Evolutionary conservation across 2,329 filamentous ascomycete species (phyloP).

Genomic region (Fusarium piperis): DNA sequence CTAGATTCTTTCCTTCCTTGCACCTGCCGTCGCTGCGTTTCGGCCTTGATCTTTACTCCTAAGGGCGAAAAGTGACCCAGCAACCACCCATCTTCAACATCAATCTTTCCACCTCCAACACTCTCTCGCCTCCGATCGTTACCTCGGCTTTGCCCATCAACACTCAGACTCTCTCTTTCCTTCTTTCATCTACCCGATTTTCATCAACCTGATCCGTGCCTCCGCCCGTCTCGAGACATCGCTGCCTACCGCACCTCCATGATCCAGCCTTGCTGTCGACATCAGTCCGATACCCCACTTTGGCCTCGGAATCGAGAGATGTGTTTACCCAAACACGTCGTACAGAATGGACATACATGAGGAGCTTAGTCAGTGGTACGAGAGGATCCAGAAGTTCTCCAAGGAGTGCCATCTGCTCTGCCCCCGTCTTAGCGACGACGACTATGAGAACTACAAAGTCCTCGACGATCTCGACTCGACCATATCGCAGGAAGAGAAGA

Average conservation of each 20-base stretch:
- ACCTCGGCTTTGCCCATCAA: neutral
- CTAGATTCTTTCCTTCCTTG: neutral
- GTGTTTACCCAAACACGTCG: slow-evolving; percentile 16
- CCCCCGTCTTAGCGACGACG: slow-evolving; percentile 70
- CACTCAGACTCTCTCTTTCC: neutral
- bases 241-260: slow-evolving; percentile 3
- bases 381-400: slow-evolving; percentile 56
- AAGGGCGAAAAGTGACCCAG: slow-evolving; percentile 23
- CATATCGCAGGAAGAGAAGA: slow-evolving; percentile 62
- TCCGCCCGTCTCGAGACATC: neutral
- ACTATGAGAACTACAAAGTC: slow-evolving; percentile 67
- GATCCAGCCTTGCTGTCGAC: slow-evolving; percentile 4
- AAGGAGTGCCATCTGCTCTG: slow-evolving; percentile 73
- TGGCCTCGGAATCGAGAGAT: slow-evolving; percentile 30
- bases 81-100: slow-evolving; percentile 21
- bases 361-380: slow-evolving; percentile 55
- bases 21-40: neutral
- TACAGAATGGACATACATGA: slow-evolving; percentile 53
- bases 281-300: slow-evolving; percentile 7
- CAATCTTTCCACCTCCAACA: neutral
- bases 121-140: neutral
- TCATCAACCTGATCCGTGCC: neutral
- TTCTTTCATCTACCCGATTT: too few relatives aligned
- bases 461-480: slow-evolving; percentile 60
- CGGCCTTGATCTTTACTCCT: slow-evolving; percentile 6